These are phyloP conservation scores for Haplosporangium gracile DNA, from an alignment of 192 early-diverging fungal genomes.

Conservation along the genomic window DNA sequence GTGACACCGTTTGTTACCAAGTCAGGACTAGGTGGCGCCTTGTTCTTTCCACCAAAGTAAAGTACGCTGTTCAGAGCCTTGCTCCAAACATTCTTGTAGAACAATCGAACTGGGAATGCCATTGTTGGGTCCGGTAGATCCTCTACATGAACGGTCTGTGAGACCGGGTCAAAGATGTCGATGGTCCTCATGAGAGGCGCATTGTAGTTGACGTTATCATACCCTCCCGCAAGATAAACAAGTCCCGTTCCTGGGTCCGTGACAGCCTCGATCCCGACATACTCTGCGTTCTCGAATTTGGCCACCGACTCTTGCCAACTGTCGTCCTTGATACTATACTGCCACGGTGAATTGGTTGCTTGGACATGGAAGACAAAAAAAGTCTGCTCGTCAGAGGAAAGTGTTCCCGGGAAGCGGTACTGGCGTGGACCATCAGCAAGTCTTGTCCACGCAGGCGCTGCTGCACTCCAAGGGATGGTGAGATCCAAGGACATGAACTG, in stretches of 20 bases:
- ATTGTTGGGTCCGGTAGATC: background rate
- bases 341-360: background rate
- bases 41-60: conserved; percentile 3
- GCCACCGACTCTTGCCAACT: background rate
- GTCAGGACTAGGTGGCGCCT: background rate
- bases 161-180: background rate
- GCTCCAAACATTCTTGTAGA: background rate
- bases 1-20: background rate
- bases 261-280: background rate
- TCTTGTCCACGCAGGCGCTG: background rate
- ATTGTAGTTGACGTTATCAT: background rate
- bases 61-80: background rate
- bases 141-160: background rate
- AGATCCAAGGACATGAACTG: background rate
- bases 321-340: background rate
- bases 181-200: background rate
- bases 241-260: background rate
- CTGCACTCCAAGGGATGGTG: background rate
- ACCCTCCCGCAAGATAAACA: background rate
- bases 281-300: background rate
- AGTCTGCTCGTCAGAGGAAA: background rate
- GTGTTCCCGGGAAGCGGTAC: background rate
- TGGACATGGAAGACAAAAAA: background rate
- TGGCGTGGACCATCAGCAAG: background rate
- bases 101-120: background rate